A percentile compares a stretch with the other conserved stretches of the same genome.
These are phyloP conservation scores for Calocybe gambosa DNA, from an alignment of 1,284 basidiomycete species.

Conservation along the genomic window DNA sequence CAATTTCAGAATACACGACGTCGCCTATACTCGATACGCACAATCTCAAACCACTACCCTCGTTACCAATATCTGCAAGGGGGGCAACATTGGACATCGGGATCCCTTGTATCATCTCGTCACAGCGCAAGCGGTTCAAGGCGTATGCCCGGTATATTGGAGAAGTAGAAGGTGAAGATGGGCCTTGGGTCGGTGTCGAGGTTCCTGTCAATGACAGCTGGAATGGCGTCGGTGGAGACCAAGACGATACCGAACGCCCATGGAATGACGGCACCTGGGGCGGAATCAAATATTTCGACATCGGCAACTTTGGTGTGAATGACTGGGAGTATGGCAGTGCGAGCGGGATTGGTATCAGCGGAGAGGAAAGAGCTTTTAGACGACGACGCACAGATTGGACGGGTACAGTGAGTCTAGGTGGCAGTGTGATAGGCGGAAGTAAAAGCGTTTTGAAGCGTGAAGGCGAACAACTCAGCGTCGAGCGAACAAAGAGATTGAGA, in stretches of 20 bases:
- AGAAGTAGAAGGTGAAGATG: slow-evolving; percentile 69
- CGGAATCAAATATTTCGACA: slow-evolving; percentile 78
- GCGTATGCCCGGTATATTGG: slow-evolving; percentile 88
- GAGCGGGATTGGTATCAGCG: slow-evolving; percentile 11
- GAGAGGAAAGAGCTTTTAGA: slow-evolving; percentile 35
- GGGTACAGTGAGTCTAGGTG: slow-evolving; percentile 28
- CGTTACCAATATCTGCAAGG: slow-evolving; percentile 24
- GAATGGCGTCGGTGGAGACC: slow-evolving; percentile 25
- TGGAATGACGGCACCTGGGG: slow-evolving; percentile 83
- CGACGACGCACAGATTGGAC: slow-evolving; percentile 41
- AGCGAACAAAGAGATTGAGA: slow-evolving; percentile 59
- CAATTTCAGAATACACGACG: slow-evolving; percentile 4
- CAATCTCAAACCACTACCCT: slow-evolving; percentile 14
- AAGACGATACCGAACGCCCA: slow-evolving; percentile 39
- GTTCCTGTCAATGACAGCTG: slow-evolving; percentile 50
- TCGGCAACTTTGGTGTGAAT: slow-evolving; percentile 37
- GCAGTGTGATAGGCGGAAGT: slow-evolving; percentile 21
- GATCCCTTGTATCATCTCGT: slow-evolving; percentile 87
- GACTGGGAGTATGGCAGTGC: slow-evolving; percentile 55
- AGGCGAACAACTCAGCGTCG: slow-evolving; percentile 55
- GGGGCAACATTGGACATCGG: slow-evolving; percentile 81
- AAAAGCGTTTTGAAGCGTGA: slow-evolving; percentile 48
- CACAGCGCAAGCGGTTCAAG: slow-evolving; percentile 76
- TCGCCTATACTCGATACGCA: slow-evolving; percentile 14
- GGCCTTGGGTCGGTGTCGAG: slow-evolving; percentile 91